A percentile compares a stretch with the other conserved stretches of the same genome.
phyloP scores from a whole-genome alignment of 2,329 filamentous ascomycete species.

The Nemania bipapillata region DNA sequence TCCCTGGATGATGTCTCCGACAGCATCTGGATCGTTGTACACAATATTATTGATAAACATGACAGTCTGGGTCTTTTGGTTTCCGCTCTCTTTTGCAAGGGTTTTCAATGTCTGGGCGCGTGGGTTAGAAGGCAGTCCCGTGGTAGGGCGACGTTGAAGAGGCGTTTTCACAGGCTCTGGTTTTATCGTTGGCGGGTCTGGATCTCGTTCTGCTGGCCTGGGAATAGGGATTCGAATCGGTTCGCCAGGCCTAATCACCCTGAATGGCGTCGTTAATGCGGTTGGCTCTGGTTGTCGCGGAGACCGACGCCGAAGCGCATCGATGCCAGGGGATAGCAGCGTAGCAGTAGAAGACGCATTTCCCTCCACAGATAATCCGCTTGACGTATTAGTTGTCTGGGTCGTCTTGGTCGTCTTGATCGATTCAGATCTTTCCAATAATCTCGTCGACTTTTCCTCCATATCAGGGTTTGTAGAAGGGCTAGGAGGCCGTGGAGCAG shows the following conservation, averaged over 20 bases:
- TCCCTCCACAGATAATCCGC: constrained; percentile 49
- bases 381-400: constrained; percentile 42
- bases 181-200: constrained; percentile 44
- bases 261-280: constrained; percentile 41
- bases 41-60: constrained; percentile 68
- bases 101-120: constrained; percentile 53
- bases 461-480: constrained; percentile 51
- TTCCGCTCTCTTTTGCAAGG: constrained; percentile 46
- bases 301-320: constrained; percentile 64
- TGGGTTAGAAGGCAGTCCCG: constrained; percentile 62
- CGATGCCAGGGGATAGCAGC: constrained; percentile 63
- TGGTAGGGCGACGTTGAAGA: constrained; percentile 58
- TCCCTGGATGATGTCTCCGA: constrained; percentile 62
- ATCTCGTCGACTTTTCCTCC: constrained; percentile 55
- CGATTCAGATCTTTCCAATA: constrained; percentile 44
- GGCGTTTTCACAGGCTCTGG: constrained; percentile 54
- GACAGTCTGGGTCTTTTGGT: constrained; percentile 59
- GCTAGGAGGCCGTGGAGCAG: constrained; percentile 53
- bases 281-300: constrained; percentile 54
- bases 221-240: constrained; percentile 51
- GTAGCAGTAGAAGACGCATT: constrained; percentile 59
- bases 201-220: constrained; percentile 50
- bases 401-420: constrained; percentile 44
- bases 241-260: constrained; percentile 47
- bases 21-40: constrained; percentile 63